Evolutionary conservation across 768 basidiomycete genomes (phyloP), one percentile per base, ranked within the genome.

Genomic region (Phallus indusiatus): DNA sequence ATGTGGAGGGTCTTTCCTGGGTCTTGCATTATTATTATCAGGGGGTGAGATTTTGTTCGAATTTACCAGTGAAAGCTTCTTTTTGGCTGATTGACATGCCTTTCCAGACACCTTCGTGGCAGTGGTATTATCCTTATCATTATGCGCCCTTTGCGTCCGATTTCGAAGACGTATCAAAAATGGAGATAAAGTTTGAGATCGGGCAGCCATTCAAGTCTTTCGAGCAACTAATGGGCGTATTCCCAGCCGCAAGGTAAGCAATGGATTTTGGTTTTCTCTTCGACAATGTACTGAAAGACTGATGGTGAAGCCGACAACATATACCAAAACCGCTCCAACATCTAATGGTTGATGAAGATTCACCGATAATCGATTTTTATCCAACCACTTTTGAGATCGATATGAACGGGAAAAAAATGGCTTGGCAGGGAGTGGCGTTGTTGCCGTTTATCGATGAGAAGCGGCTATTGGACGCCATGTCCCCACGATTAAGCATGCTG

Each of bases 331-430:
- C 82, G 0, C 94, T 97, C 77, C 94, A 96, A 34, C 67, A 75
- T 5, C 80, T 98, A 42, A 99, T 99, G 96, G 81, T 76, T 3
- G 82, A 89, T 2, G 80, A 85, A 52, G 81, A 86, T 34, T 97
- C 94, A 0, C 91, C 93, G 8, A 97, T 98, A 71, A 82, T 92
- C 61, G 94, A 98, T 67, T 98, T 97, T 75, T 98, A 98, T 72
- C 95, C 95, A 0, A 63, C 78, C 0, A 82, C 86, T 16, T 99
- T 99, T 70, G 84, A 94, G 65, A 86, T 98, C 67, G 96, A 99
- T 71, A 99, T 99, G 96, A 99, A 99, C 67, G 96, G 96, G 60
- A 98, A 98, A 75, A 90, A 89, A 73, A 97, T 98, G 94, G 79
- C 90, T 7, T 99, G 96, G 96, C 95, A 99, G 71, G 96, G 96